Percentiles rank a stretch among this genome's conserved stretches.
Evolutionary conservation across 2,329 filamentous ascomycete genomes (phyloP).

Genomic region (Chaetoscypha palmicola): DNA sequence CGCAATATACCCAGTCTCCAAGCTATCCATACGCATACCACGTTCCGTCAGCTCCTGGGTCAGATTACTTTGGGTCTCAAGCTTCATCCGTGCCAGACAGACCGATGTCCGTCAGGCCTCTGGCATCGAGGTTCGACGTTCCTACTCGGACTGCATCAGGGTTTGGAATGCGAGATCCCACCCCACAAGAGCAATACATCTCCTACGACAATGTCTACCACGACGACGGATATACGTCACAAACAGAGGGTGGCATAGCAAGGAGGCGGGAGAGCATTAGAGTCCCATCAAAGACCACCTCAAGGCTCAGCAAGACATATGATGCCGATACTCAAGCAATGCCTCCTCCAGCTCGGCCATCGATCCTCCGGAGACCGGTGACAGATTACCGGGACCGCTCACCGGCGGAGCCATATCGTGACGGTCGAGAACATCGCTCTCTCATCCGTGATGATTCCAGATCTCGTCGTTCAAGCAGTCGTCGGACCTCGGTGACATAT

Average conservation of each 20-base stretch:
- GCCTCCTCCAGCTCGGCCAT: conserved; percentile 23
- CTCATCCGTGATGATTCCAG: conserved; percentile 12
- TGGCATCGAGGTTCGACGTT: conserved; percentile 22
- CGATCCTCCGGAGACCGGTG: conserved; percentile 16
- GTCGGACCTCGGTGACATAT: conserved; percentile 26
- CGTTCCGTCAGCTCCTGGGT: conserved; percentile 6
- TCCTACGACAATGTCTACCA: conserved; percentile 12
- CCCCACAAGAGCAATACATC: conserved; percentile 8
- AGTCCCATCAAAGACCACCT: conserved; percentile 13
- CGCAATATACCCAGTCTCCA: not conserved
- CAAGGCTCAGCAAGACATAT: conserved; percentile 11
- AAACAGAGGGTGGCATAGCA: conserved; percentile 14
- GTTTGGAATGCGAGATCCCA: conserved; percentile 15
- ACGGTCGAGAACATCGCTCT: conserved; percentile 1
- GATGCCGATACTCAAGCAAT: conserved; percentile 22
- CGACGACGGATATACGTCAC: conserved; percentile 25
- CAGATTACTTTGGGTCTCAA: conserved; percentile 11
- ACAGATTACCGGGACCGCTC: not conserved
- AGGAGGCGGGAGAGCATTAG: conserved; percentile 21
- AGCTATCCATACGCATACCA: not conserved
- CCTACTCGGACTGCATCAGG: conserved; percentile 17
- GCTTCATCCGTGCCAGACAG: conserved; percentile 10
- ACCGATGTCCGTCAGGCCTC: conserved; percentile 17
- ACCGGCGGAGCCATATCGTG: conserved; percentile 1
- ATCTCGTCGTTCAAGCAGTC: conserved; percentile 21